Percentiles rank a stretch among this genome's conserved stretches.
These are phyloP conservation scores for Ceratocystis colombiana DNA, from an alignment of 2,329 filamentous ascomycete species.

Conservation along the genomic window DNA sequence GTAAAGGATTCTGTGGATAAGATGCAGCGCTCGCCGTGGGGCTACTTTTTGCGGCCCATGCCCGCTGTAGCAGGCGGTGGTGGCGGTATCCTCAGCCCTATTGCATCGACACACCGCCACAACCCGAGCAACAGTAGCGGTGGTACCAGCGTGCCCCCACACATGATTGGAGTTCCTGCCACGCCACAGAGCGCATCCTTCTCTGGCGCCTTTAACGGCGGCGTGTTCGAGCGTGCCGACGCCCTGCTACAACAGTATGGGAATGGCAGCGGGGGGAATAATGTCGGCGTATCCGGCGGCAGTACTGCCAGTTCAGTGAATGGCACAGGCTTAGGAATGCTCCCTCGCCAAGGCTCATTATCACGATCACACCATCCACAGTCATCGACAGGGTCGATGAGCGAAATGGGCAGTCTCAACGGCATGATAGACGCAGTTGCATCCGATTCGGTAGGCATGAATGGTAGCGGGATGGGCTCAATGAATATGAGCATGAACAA, in stretches of 20 bases:
- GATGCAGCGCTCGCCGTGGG: slow-evolving; percentile 54
- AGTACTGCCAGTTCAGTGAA: not conserved
- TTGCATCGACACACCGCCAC: slow-evolving; percentile 21
- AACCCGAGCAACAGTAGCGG: slow-evolving; percentile 18
- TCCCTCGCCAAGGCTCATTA: slow-evolving; percentile 38
- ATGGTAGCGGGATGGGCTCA: slow-evolving; percentile 11
- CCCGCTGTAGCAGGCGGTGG: slow-evolving; percentile 23
- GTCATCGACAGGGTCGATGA: slow-evolving; percentile 24
- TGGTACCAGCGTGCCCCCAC: slow-evolving; percentile 12
- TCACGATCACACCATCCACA: slow-evolving; percentile 28
- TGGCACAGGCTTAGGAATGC: slow-evolving; percentile 39
- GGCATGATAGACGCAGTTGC: slow-evolving; percentile 18
- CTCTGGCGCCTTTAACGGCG: slow-evolving; percentile 44
- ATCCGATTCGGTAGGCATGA: slow-evolving; percentile 2
- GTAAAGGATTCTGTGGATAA: slow-evolving; percentile 70
- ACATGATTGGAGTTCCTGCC: slow-evolving; percentile 62
- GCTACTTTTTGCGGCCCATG: slow-evolving; percentile 35
- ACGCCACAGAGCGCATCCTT: slow-evolving; percentile 53
- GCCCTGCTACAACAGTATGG: slow-evolving; percentile 46
- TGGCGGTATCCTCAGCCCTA: slow-evolving; percentile 24
- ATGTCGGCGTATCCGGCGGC: not conserved
- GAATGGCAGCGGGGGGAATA: slow-evolving; percentile 37
- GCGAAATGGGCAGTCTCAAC: slow-evolving; percentile 20
- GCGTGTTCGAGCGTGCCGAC: slow-evolving; percentile 52
- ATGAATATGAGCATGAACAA: slow-evolving; percentile 4